Evolutionary conservation across 495 filamentous ascomycete genomes (phyloP), one percentile per base, ranked within the genome.

Genomic region (Daldinia decipiens): DNA sequence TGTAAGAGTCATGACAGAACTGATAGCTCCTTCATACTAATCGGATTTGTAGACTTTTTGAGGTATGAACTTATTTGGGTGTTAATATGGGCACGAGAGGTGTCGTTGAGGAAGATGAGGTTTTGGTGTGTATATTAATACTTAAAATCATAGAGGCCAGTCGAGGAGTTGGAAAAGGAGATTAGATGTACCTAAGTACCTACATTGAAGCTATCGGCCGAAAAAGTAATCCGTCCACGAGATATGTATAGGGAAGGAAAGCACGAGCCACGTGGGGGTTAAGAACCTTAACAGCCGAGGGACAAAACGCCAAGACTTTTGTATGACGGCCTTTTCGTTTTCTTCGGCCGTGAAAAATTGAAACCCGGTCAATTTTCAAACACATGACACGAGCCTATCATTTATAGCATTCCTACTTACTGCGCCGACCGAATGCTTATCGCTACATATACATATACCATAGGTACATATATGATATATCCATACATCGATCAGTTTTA

Each of bases 301-400:
- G 26, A 31, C 27, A 29, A 13, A 15, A 55, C 29, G 52, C 59
- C 59, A 54, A 43, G 50, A 21, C 24, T 63, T 55, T 55, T 63
- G 51, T 43, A 62, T 68, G 56, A 53, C 50, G 57, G 34, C 7
- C 7, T 31, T 39, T 52, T 52, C 12, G 2, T 52, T 26, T 24
- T 21, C 21, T 29, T 52, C 19, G 24, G 24, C 50, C 17, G 50
- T 26, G 17, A 15, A 36, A 36, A 36, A 36, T 36, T 36, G 34
- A 36, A 36, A 36, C 34, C 34, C 34, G 34, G 34, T 36, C 34
- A 13, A 34, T 36, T 36, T 36, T 36, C 3, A 36, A 36, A 36
- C 11, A 13, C 17, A 52, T 71, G 62, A 71, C 59, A 53, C 59
- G 62, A 67, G 62, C 68, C 68, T 71, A 71, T 71, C 68, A 66